phyloP scores from a whole-genome alignment of 2,329 filamentous ascomycete species.

The Claviceps sp. region DNA sequence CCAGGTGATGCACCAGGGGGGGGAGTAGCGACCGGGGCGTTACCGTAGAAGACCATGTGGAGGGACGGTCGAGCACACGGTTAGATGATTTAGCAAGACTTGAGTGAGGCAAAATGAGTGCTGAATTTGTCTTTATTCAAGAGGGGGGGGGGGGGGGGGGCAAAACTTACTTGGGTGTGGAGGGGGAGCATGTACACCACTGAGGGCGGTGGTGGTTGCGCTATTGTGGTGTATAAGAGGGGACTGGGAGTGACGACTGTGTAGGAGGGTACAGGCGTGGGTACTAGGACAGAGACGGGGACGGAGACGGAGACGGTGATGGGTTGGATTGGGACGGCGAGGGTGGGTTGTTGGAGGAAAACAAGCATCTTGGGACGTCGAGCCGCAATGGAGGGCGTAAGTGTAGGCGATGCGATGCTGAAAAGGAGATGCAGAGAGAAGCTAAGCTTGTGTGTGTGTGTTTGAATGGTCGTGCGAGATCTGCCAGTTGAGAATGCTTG shows the following conservation, averaged over 20 bases:
- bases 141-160: too few relatives aligned
- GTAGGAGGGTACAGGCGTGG: background rate
- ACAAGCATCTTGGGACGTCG: slow-evolving; percentile 11
- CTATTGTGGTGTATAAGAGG: background rate
- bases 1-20: background rate
- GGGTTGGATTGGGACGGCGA: slow-evolving; percentile 6
- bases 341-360: slow-evolving; percentile 14
- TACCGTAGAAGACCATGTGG: slow-evolving; percentile 5
- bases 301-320: background rate
- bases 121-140: background rate
- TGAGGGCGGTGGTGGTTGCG: background rate
- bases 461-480: background rate
- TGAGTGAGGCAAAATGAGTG: too few relatives aligned
- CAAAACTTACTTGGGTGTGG: background rate
- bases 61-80: background rate
- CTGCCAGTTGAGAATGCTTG: background rate
- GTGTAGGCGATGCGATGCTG: background rate
- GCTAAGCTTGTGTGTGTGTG: background rate
- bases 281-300: background rate
- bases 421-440: background rate
- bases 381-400: too few relatives aligned
- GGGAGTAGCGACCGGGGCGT: background rate
- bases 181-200: background rate
- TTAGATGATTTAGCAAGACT: background rate
- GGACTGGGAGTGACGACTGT: background rate